Base-by-base conservation (phyloP, 805 yeast genomes). In the Naumovozyma baii region DNA sequence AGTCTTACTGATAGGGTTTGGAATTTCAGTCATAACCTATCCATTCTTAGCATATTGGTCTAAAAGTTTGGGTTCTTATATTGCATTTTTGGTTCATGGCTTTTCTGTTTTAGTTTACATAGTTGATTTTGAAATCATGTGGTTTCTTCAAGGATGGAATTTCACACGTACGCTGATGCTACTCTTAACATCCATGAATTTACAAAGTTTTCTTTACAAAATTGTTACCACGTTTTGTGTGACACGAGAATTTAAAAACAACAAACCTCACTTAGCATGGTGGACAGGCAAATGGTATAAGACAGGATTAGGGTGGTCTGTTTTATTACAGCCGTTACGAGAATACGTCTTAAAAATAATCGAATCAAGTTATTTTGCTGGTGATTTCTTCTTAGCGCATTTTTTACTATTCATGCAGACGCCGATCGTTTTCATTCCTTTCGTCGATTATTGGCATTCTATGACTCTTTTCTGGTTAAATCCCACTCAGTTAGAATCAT, bases 251-350 rank as follows among this genome's bases (percentile, higher is more conserved):
- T 70, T 70, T 48, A 72, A 68, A 41, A 75, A 71, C 46, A 81
- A 73, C 45, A 70, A 66, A 34, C 62, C 83, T 0, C 83, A 80
- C 49, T 55, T 72, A 29, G 80, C 88, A 2, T 80, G 86, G 85
- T 82, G 88, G 87, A 72, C 84, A 9, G 87, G 88, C 0, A 74
- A 69, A 40, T 82, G 90, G 90, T 51, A 71, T 35, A 69, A 68
- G 12, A 68, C 78, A 0, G 78, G 78, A 0, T 63, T 80, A 34
- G 85, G 87, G 0, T 74, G 80, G 75, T 57, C 70, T 35, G 63
- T 74, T 0, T 38, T 80, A 4, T 63, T 78, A 2, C 87, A 80
- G 45, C 87, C 87, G 1, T 43, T 70, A 2, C 61, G 90, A 49
- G 90, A 81, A 52, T 73, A 64, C 38, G 40, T 73, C 17, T 79